phyloP scores from a whole-genome alignment of 352 stramenopile species.

The Thraustochytrium sp. region DNA sequence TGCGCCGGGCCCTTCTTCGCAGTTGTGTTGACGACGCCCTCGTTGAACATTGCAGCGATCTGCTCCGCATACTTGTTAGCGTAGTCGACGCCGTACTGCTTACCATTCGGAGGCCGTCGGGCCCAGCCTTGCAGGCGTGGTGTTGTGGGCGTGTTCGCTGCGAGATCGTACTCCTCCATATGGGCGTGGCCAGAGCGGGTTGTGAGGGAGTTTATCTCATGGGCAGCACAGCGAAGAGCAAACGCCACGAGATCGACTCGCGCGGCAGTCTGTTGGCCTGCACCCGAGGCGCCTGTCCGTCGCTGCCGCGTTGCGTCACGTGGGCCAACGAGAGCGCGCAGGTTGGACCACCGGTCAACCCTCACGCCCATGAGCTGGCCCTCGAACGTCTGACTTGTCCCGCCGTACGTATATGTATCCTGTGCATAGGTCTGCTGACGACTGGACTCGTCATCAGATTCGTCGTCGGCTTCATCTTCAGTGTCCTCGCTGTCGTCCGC shows the following conservation, averaged over 20 bases:
- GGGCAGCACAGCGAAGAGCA: not conserved
- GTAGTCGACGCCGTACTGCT: not conserved
- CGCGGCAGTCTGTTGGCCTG: no score
- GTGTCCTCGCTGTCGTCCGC: not conserved
- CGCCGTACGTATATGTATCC: not conserved
- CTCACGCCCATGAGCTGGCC: not conserved
- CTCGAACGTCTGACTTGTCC: not conserved
- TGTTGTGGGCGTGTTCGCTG: not conserved
- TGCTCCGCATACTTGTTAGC: not conserved
- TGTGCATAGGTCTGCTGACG: not conserved
- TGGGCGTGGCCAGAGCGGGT: no score
- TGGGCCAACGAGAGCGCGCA: not conserved
- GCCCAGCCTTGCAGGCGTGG: not conserved
- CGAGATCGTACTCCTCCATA: no score
- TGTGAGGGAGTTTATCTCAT: no score
- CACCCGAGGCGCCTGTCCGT: no score
- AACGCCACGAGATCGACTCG: not conserved
- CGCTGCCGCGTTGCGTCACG: no score
- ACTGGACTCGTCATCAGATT: not conserved
- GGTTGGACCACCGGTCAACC: not conserved
- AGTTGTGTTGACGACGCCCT: not conserved
- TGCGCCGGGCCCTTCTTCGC: not conserved
- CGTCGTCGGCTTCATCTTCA: not conserved
- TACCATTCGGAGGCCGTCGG: not conserved
- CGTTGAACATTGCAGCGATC: no score